These are phyloP conservation scores for Botrytis elliptica DNA, from an alignment of 2,329 filamentous ascomycete species.

Conservation along the genomic window DNA sequence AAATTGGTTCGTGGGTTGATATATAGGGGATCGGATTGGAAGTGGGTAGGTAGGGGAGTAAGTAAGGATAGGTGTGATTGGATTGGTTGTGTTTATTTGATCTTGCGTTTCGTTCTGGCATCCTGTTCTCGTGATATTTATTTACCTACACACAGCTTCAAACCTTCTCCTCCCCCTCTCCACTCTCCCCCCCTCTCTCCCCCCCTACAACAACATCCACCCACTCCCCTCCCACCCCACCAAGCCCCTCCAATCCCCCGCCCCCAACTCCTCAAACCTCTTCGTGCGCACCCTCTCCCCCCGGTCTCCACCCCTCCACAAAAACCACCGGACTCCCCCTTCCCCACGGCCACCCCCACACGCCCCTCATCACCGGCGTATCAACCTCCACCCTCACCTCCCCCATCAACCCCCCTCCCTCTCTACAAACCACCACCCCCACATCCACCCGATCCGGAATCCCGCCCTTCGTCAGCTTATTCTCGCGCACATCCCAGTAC, in stretches of 20 bases:
- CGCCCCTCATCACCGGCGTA: slow-evolving; percentile 25
- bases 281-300: slow-evolving; percentile 20
- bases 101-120: no score
- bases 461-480: slow-evolving; percentile 24
- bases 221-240: slow-evolving; percentile 25
- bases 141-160: no score
- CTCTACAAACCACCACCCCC: slow-evolving; percentile 21
- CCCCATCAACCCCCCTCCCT: slow-evolving; percentile 21
- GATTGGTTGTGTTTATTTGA: no score
- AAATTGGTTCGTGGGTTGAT: no score
- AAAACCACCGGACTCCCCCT: slow-evolving; percentile 26
- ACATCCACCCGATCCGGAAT: slow-evolving; percentile 28
- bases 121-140: no score
- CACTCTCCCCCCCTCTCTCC: background rate
- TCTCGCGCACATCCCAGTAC: slow-evolving; percentile 28
- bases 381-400: slow-evolving; percentile 27
- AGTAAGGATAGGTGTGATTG: no score
- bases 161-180: background rate
- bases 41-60: no score
- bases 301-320: slow-evolving; percentile 29
- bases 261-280: slow-evolving; percentile 28
- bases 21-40: no score
- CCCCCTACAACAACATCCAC: slow-evolving; percentile 21
- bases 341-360: slow-evolving; percentile 26
- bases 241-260: slow-evolving; percentile 26